Percentiles rank a stretch among this genome's conserved stretches.
Conservation (phyloP, 352 stramenopile genomes). For the Phytophthora hybrid region DNA sequence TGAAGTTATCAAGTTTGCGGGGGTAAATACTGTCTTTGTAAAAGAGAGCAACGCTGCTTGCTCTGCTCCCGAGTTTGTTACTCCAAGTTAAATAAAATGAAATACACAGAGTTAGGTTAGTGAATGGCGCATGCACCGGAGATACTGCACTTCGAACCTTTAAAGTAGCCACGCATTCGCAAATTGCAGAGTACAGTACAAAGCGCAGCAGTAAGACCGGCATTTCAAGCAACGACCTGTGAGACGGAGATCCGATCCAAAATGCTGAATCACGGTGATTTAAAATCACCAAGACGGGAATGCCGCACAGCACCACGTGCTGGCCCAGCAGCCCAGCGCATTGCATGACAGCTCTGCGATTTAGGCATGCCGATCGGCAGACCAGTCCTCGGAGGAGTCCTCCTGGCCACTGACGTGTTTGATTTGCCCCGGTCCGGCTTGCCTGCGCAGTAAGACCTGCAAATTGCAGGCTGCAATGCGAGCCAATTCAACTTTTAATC, state of each 20-base stretch:
- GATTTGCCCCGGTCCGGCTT: conserved; percentile 36
- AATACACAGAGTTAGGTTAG: no score
- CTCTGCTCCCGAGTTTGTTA: no score
- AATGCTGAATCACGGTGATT: not conserved
- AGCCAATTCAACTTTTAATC: not conserved
- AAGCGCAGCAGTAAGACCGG: not conserved
- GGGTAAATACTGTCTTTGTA: no score
- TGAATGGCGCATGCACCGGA: no score
- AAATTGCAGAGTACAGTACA: not conserved
- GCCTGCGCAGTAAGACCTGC: conserved; percentile 3
- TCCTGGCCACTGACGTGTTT: conserved; percentile 27
- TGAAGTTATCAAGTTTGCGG: no score
- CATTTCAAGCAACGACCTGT: no score
- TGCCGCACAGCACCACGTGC: not conserved
- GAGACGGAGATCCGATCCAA: not conserved
- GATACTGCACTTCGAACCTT: no score
- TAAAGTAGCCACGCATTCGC: no score
- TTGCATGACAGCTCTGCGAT: not conserved
- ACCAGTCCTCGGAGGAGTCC: not conserved
- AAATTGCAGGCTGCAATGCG: not conserved
- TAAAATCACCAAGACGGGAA: conserved; percentile 17
- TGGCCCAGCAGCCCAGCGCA: no score
- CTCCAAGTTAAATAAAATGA: no score
- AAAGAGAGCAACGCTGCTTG: no score
- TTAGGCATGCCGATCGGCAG: conserved; percentile 7